These are phyloP conservation scores for Leishmania lainsoni DNA, from an alignment of 208 protist species.

Conservation along the genomic window DNA sequence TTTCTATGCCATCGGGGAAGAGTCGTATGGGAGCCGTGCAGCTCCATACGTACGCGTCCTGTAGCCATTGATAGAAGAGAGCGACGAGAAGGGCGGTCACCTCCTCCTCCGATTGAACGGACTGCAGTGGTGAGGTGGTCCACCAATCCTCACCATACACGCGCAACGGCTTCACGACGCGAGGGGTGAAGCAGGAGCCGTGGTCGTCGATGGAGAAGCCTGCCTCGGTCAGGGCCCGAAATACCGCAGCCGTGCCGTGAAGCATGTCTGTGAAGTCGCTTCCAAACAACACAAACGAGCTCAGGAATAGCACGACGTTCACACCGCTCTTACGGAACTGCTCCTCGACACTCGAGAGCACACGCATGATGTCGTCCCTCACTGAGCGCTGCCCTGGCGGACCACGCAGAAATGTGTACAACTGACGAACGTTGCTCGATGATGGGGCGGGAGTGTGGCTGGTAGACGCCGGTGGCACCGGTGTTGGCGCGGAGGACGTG, in stretches of 20 bases:
- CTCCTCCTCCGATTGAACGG: slow-evolving; percentile 37
- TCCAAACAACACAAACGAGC: slow-evolving; percentile 48
- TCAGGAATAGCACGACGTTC: slow-evolving; percentile 44
- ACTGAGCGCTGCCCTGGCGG: slow-evolving; percentile 52
- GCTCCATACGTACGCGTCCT: slow-evolving; percentile 63
- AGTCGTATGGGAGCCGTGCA: slow-evolving; percentile 45
- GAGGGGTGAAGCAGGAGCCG: slow-evolving; percentile 52
- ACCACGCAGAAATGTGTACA: slow-evolving; percentile 58
- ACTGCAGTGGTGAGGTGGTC: slow-evolving; percentile 45
- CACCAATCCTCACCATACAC: slow-evolving; percentile 31
- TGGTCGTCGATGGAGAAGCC: slow-evolving; percentile 47
- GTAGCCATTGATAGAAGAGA: slow-evolving; percentile 70
- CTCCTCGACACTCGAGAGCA: slow-evolving; percentile 39
- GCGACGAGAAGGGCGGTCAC: slow-evolving; percentile 43
- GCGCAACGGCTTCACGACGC: slow-evolving; percentile 30
- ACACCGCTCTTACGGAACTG: slow-evolving; percentile 44
- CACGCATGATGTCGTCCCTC: slow-evolving; percentile 44
- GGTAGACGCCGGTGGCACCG: not conserved
- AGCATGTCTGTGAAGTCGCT: slow-evolving; percentile 58
- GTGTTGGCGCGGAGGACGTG: slow-evolving; percentile 2
- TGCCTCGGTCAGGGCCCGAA: slow-evolving; percentile 51
- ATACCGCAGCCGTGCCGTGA: slow-evolving; percentile 60
- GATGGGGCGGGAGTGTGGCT: not conserved
- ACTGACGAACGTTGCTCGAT: not conserved
- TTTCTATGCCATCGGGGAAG: slow-evolving; percentile 23